phyloP scores from a whole-genome alignment of 2,329 filamentous ascomycete genomes.

The Aspergillus ochraceoroseus region DNA sequence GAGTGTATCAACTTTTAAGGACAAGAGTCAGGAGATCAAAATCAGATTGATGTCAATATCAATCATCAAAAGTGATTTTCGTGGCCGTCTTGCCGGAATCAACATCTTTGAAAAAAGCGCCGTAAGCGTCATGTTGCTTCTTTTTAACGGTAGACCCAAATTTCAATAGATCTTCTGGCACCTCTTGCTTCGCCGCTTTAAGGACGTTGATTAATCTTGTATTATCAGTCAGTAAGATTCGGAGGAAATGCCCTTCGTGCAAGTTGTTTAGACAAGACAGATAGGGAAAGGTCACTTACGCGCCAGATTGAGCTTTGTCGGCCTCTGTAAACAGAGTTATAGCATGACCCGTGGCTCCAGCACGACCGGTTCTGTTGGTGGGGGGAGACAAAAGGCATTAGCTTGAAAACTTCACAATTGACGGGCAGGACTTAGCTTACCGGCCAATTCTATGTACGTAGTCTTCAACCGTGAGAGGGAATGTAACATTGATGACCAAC shows the following conservation, averaged over 20 bases:
- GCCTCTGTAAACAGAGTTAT: slow-evolving; percentile 94
- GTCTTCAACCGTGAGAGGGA: slow-evolving; percentile 91
- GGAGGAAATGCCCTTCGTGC: neutral
- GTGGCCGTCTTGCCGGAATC: slow-evolving; percentile 77
- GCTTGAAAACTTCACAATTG: neutral
- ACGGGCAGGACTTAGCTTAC: slow-evolving; percentile 24
- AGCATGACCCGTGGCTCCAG: slow-evolving; percentile 80
- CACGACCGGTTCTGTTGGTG: slow-evolving; percentile 78
- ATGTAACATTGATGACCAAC: slow-evolving; percentile 90
- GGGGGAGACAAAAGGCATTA: slow-evolving; percentile 15
- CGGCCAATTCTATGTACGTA: slow-evolving; percentile 93
- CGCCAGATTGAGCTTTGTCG: slow-evolving; percentile 86
- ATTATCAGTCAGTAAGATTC: slow-evolving; percentile 20
- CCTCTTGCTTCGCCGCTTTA: slow-evolving; percentile 82
- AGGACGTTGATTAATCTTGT: slow-evolving; percentile 93
- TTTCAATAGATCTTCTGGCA: slow-evolving; percentile 86
- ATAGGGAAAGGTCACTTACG: slow-evolving; percentile 57
- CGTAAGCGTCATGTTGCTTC: slow-evolving; percentile 93
- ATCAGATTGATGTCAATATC: slow-evolving; percentile 20
- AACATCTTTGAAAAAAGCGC: slow-evolving; percentile 90
- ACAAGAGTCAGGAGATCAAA: slow-evolving; percentile 20
- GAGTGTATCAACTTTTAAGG: slow-evolving; percentile 19
- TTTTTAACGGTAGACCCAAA: slow-evolving; percentile 98
- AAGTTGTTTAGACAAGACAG: no score
- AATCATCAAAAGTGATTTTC: slow-evolving; percentile 82